phyloP scores from a whole-genome alignment of 2,329 filamentous ascomycete species.

The Myriosclerotinia duriaeana region DNA sequence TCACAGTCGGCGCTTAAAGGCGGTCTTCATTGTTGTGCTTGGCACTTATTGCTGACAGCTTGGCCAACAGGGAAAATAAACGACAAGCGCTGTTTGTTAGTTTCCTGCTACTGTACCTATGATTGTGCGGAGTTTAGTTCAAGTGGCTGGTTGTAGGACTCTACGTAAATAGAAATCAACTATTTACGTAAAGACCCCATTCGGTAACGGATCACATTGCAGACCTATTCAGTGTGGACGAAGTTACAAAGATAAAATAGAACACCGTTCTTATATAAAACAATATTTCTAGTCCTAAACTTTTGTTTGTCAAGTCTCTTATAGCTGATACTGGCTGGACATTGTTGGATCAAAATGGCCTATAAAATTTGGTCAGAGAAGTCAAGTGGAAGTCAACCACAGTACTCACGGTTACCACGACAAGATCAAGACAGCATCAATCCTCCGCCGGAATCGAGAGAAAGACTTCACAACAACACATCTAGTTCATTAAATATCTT shows the following conservation, averaged over 20 bases:
- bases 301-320: no score
- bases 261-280: background rate
- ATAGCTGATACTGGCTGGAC: background rate
- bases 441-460: background rate
- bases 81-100: no score
- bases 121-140: no score
- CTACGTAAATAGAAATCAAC: no score
- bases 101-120: no score
- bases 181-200: background rate
- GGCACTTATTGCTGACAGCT: background rate
- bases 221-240: background rate
- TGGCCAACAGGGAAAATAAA: no score
- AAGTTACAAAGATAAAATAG: background rate
- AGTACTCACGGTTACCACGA: conserved; percentile 1
- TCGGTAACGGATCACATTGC: background rate
- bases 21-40: background rate
- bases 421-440: background rate
- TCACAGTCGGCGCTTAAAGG: background rate
- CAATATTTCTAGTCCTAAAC: background rate
- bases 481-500: background rate
- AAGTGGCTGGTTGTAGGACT: background rate
- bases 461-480: background rate
- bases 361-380: background rate
- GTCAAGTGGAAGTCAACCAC: background rate
- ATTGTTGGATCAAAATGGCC: background rate